Base-by-base conservation (phyloP, 2,329 filamentous ascomycete species). In the Neoascochyta sp. region DNA sequence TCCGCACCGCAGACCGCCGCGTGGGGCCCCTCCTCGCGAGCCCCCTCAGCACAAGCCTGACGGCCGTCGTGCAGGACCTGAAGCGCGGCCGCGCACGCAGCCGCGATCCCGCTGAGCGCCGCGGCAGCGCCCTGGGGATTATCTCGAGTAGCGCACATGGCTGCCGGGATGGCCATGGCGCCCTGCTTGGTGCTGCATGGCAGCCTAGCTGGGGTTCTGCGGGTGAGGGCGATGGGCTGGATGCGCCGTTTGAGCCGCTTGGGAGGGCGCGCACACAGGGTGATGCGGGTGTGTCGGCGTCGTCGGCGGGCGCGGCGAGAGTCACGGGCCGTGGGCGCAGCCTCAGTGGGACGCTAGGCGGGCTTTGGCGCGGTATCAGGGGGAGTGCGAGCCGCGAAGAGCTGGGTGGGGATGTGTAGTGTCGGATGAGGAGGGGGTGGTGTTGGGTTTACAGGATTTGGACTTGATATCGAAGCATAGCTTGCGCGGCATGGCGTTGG, bases 1-100 rank as follows among this genome's bases (percentile, higher is more conserved):
- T 55, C 2, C 41, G 45, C 14, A 62, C 61, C 2, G 42, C 43
- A 9, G 61, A 66, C 14, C 47, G 63, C n/a, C 29, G 27, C n/a
- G 26, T 29, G 14, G 70, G 68, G 3, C 73, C 81, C 20, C 65
- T 83, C 20, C 67, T 83, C 4, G 69, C 79, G 2, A 73, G 74
- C 16, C 77, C 80, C 0, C 64, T 83, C 1, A 78, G 74, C 2
- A 73, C 71, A 2, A 74, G 73, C 1, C 65, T 84, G 10, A 76
- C 70, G 50, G 79, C 74, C 1, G 74, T 83, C 26, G 76, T 83
- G 5, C 79, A 78, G 7, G 79, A 83, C 41, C 73, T 77, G 13
- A 64, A 82, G 15, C 71, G 78, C n/a, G 71, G 75, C 10, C 74
- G 75, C 9, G 33, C 24, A 10, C 50, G 0, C 25, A 47, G 12